Conservation (phyloP, 805 yeast genomes). For the Blastobotrys americana region DNA sequence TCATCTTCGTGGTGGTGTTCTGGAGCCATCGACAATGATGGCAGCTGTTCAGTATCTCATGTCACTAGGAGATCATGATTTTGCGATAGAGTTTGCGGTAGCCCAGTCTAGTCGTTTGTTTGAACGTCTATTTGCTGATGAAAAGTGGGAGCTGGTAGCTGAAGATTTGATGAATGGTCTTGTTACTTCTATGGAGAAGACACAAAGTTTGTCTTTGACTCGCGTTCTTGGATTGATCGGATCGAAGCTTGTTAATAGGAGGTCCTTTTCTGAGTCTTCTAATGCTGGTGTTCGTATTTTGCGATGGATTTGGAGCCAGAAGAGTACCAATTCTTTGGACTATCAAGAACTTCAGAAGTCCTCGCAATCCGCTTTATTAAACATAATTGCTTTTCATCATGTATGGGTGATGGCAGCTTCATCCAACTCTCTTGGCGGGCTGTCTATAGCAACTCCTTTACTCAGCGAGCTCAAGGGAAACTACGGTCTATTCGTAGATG, state of each 20-base stretch:
- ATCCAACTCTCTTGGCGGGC: constrained; percentile 13
- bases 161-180: background rate
- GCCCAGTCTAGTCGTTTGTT: background rate
- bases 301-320: constrained; percentile 20
- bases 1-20: constrained; percentile 21
- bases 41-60: constrained; percentile 16
- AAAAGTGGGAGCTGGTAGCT: background rate
- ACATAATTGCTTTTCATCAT: constrained; percentile 14
- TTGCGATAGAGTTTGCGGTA: background rate
- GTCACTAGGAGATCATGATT: background rate
- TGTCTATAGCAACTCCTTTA: constrained; percentile 15
- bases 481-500: constrained; percentile 1
- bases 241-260: constrained; percentile 16
- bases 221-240: constrained; percentile 5
- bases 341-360: constrained; percentile 7
- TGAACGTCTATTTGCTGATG: background rate
- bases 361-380: constrained; percentile 8
- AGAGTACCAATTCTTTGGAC: constrained; percentile 14
- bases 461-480: constrained; percentile 8
- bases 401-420: constrained; percentile 14
- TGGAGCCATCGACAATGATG: constrained; percentile 27
- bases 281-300: constrained; percentile 17
- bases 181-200: background rate
- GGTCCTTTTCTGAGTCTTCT: constrained; percentile 10
- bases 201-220: background rate